Base-by-base conservation (phyloP, 2,329 filamentous ascomycete genomes). In the Bipolaris gigantea region DNA sequence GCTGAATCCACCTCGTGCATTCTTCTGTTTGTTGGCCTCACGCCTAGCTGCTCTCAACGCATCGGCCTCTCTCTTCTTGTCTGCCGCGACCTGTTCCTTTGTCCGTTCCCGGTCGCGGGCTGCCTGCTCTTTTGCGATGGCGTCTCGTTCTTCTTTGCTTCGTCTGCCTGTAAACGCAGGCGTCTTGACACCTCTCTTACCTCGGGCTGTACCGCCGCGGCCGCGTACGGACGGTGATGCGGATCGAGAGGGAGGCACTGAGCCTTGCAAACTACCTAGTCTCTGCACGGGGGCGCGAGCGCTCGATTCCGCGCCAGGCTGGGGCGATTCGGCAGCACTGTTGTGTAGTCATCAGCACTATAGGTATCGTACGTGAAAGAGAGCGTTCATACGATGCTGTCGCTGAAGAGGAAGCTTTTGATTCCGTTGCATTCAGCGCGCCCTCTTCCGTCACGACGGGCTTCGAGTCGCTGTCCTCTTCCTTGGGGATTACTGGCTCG, bases 151-250 rank as follows among this genome's bases (percentile, higher is more conserved):
- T 38, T 75, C 73, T 56, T 78, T 77, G 55, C 75, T 79, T 49
- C 78, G 65, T 48, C 78, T 71, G 11, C 75, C 76, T 15, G 71
- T 75, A 52, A 77, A 78, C 34, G 74, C 75, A 4, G 78, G 78
- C 46, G 73, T 70, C 7, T 64, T 57, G 27, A 59, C 50, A n/a
- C 63, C 60, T 45, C 67, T 67, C 50, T 71, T 74, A 23, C 70
- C 67, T 49, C 63, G 56, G 5, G 46, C 54, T 21, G 65, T 59
- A 25, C 57, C 61, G 16, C 68, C 66, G 18, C 70, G 68, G 30
- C 57, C 57, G 7, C 65, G 68, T 38, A 69, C 55, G 8, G 66
- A 61, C 3, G 66, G 67, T 1, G 71, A 72, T 8, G 68, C 65
- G 36, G 70, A 70, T 27, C 66, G 62, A 2, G 68, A 71, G 32